These are phyloP conservation scores for Papiliotrema terrestris DNA, from an alignment of 1,284 basidiomycete genomes.

Conservation along the genomic window DNA sequence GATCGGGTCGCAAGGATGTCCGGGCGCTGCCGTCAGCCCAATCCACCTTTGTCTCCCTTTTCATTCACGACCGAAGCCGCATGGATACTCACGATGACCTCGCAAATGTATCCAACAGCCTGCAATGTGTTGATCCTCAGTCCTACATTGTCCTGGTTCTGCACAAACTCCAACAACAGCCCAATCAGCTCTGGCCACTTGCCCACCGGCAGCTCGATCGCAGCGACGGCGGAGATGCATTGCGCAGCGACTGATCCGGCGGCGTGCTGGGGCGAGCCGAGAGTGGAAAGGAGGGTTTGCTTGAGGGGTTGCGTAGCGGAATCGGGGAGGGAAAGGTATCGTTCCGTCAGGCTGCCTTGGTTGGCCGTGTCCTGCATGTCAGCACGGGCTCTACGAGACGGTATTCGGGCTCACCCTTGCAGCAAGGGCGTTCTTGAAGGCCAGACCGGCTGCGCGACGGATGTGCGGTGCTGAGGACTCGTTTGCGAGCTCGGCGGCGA, in stretches of 20 bases:
- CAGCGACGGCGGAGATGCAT: slow-evolving; percentile 88
- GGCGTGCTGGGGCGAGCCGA: slow-evolving; percentile 68
- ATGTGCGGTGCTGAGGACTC: slow-evolving; percentile 70
- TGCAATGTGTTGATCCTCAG: slow-evolving; percentile 87
- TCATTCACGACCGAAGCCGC: neutral
- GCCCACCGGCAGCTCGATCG: slow-evolving; percentile 81
- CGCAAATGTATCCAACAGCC: slow-evolving; percentile 95
- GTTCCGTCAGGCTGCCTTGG: slow-evolving; percentile 68
- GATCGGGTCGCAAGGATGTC: slow-evolving; percentile 83
- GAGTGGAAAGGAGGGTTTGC: slow-evolving; percentile 75
- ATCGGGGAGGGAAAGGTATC: slow-evolving; percentile 75
- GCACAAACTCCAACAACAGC: slow-evolving; percentile 80
- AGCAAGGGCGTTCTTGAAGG: slow-evolving; percentile 91
- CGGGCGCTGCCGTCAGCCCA: slow-evolving; percentile 63
- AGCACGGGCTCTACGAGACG: slow-evolving; percentile 9
- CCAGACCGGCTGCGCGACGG: slow-evolving; percentile 90
- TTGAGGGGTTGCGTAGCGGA: slow-evolving; percentile 79
- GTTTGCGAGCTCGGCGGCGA: slow-evolving; percentile 75
- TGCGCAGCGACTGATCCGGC: slow-evolving; percentile 87
- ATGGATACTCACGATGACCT: slow-evolving; percentile 72
- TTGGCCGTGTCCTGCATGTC: slow-evolving; percentile 66
- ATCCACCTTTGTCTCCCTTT: neutral
- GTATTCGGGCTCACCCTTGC: slow-evolving; percentile 66
- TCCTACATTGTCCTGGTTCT: slow-evolving; percentile 69
- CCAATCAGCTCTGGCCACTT: slow-evolving; percentile 91